A percentile compares a stretch with the other conserved stretches of the same genome.
Evolutionary conservation across 1,284 basidiomycete species (phyloP).

Genomic region (Phlebopus sp.): DNA sequence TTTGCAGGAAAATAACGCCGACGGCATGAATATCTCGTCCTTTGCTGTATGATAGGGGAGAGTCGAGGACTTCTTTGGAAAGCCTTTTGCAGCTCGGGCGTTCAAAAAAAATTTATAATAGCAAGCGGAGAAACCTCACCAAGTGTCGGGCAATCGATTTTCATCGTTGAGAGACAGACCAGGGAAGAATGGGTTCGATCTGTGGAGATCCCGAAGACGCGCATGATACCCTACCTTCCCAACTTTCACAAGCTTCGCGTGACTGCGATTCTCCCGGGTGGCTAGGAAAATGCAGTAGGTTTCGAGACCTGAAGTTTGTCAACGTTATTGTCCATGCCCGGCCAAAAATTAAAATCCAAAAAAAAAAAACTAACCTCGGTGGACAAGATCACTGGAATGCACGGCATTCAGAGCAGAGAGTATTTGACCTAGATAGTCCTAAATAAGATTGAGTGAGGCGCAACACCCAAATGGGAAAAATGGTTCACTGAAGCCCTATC

Average conservation of each 20-base stretch:
- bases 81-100: conserved; percentile 40
- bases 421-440: conserved; percentile 73
- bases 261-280: conserved; percentile 44
- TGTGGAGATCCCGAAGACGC: conserved; percentile 65
- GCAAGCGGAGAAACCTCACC: conserved; percentile 36
- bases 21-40: conserved; percentile 73
- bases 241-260: conserved; percentile 63
- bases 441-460: background rate
- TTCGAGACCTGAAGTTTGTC: conserved; percentile 44
- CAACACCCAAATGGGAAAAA: conserved; percentile 11
- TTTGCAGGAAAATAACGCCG: conserved; percentile 71
- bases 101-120: background rate
- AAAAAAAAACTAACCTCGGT: conserved; percentile 46
- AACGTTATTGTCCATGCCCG: background rate
- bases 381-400: conserved; percentile 61
- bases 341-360: too few relatives aligned
- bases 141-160: conserved; percentile 51
- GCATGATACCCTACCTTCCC: conserved; percentile 62
- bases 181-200: conserved; percentile 66
- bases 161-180: conserved; percentile 40
- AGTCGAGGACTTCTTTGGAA: conserved; percentile 67
- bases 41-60: conserved; percentile 64
- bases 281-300: conserved; percentile 58
- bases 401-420: conserved; percentile 62
- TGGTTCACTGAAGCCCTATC: conserved; percentile 55